Evolutionary conservation across 2,329 filamentous ascomycete genomes (phyloP), one percentile per base, ranked within the genome.

Genomic region (Chrysoporthe puriensis): DNA sequence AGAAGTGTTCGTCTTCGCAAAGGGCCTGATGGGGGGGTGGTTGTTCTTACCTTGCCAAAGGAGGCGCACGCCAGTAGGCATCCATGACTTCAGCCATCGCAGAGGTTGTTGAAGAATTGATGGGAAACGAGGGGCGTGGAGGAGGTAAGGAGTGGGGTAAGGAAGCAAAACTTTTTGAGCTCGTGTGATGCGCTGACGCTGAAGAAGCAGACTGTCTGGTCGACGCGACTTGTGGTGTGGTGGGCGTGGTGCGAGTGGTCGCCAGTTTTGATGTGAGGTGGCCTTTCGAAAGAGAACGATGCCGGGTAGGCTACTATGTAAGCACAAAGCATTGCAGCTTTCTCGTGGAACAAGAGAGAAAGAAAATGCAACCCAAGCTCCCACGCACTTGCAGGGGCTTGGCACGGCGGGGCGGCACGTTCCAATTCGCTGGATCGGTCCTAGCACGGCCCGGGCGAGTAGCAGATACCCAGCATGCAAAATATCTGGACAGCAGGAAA

Each of bases 81-180:
- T 77, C 77, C 70, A 78, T 73, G 46, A 83, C 71, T 56, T 81
- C 80, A 67, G 80, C 76, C 80, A 82, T 82, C 21, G 62, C 73
- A 71, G 52, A 9, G 26, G 18, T 48, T 62, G 18, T 48, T 62
- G 64, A 9, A 14, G 26, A 26, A 21, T 42, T 21, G 32, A 13
- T 57, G 7, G 50, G 2, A 26, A 54, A 13, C 14, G 50, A 14
- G 21, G 8, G 43, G 43, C 4, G 16, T 46, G 43, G 40, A 50
- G 48, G 40, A n/a, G 21, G 11, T 26, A 40, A 34, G 2, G 13
- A 32, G 56, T 32, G 52, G 42, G 42, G 16, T 26, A 34, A 48
- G 59, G 14, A 52, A 42, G 61, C 62, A 67, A 69, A 69, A 67
- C 62, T 65, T 32, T 69, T 64, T 66, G 68, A 58, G 58, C 50